Conservation (phyloP, 2,329 filamentous ascomycete species). For the Sordariomycetes sp. region DNA sequence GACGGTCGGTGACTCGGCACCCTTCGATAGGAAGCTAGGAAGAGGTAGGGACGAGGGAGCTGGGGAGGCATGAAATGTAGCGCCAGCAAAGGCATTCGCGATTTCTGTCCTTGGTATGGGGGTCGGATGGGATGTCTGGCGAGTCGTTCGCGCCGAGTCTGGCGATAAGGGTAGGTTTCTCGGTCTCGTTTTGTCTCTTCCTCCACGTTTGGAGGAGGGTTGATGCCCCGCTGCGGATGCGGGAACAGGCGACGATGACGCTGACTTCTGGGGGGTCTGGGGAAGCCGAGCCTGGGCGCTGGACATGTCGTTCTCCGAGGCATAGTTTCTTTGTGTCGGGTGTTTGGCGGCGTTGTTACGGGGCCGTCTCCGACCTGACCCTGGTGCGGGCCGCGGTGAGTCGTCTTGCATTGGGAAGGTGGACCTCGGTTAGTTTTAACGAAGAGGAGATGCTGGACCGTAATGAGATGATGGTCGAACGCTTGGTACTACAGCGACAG, state of each 20-base stretch:
- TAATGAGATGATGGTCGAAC: neutral
- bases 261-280: constrained; percentile 36
- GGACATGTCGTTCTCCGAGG: constrained; percentile 42
- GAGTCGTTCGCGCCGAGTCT: constrained; percentile 25
- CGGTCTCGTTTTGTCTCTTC: constrained; percentile 10
- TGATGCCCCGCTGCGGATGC: constrained; percentile 15
- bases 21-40: constrained; percentile 71
- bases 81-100: constrained; percentile 69
- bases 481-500: neutral
- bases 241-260: constrained; percentile 22
- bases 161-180: constrained; percentile 24
- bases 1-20: neutral
- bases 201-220: constrained; percentile 12
- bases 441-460: neutral
- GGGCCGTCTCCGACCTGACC: neutral
- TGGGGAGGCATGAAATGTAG: constrained; percentile 90
- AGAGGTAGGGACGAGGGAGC: constrained; percentile 83
- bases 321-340: constrained; percentile 41
- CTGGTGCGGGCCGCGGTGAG: neutral
- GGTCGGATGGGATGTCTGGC: constrained; percentile 25
- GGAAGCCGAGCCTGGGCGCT: constrained; percentile 13
- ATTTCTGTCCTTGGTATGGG: constrained; percentile 31
- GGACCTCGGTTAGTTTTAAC: neutral
- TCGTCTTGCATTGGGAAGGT: neutral
- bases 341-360: constrained; percentile 10